Conservation (phyloP, 805 yeast genomes). For the Schwanniomyces pseudopolymorphus region DNA sequence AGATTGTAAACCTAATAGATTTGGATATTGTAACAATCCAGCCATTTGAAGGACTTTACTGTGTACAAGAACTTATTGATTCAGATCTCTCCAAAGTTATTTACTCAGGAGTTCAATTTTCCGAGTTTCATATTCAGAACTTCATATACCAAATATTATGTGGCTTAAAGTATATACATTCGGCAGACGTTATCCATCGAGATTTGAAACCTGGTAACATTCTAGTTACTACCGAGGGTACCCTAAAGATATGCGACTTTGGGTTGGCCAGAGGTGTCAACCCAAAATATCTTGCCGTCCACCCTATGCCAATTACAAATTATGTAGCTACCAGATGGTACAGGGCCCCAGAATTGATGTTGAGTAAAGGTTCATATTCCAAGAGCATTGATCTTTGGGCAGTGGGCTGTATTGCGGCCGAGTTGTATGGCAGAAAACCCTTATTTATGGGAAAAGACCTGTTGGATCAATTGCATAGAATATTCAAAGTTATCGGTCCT, state of each 20-base stretch:
- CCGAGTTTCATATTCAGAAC: constrained; percentile 79
- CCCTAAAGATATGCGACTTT: constrained; percentile 85
- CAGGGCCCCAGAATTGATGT: constrained; percentile 86
- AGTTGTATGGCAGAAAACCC: constrained; percentile 77
- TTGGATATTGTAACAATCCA: constrained; percentile 63
- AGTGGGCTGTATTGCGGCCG: constrained; percentile 86
- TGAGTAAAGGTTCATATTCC: constrained; percentile 58
- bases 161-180: constrained; percentile 85
- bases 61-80: constrained; percentile 83
- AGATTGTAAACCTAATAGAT: constrained; percentile 71
- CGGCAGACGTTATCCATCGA: constrained; percentile 89
- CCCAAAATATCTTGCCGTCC: constrained; percentile 28
- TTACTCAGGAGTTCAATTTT: constrained; percentile 69
- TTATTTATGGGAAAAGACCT: constrained; percentile 75
- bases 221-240: constrained; percentile 70
- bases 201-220: constrained; percentile 93
- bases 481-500: constrained; percentile 67
- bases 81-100: constrained; percentile 81
- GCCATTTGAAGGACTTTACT: constrained; percentile 84
- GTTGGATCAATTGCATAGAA: constrained; percentile 67
- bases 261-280: constrained; percentile 83
- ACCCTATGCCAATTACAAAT: constrained; percentile 57
- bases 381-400: constrained; percentile 90
- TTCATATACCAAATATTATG: constrained; percentile 80
- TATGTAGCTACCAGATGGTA: constrained; percentile 97